A percentile compares a stretch with the other conserved stretches of the same genome.
These are phyloP conservation scores for Hebeloma cylindrosporum DNA, from an alignment of 768 basidiomycete species.

Conservation along the genomic window DNA sequence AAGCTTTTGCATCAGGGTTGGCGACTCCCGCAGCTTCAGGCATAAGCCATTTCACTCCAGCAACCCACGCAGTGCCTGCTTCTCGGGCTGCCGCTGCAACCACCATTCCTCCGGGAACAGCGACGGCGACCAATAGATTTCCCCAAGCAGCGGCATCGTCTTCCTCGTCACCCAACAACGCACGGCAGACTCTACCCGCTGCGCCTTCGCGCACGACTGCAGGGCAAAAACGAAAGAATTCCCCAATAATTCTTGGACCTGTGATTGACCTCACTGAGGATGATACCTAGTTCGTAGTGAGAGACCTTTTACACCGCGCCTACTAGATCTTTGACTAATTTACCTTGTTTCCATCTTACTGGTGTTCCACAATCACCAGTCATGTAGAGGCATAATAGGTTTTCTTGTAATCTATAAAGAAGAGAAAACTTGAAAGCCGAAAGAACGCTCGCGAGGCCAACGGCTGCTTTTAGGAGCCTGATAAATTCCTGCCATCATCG, in stretches of 20 bases:
- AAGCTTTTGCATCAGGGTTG: slow-evolving; percentile 20
- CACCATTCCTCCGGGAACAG: not conserved
- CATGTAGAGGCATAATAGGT: no score
- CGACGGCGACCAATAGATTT: not conserved
- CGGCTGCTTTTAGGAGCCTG: no score
- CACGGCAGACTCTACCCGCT: no score
- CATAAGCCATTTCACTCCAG: no score
- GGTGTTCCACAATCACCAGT: no score
- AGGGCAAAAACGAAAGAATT: slow-evolving; percentile 24
- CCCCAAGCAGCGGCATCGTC: no score
- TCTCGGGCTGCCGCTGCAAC: not conserved
- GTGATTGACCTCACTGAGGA: slow-evolving; percentile 27
- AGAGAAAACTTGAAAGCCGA: no score
- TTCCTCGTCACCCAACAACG: no score
- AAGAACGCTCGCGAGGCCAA: no score
- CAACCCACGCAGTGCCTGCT: not conserved
- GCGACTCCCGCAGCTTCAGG: no score
- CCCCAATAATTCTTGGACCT: slow-evolving; percentile 13
- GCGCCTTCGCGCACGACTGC: slow-evolving; percentile 1
- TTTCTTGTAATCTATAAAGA: no score
- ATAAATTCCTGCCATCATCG: no score
- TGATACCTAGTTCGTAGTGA: slow-evolving; percentile 20
- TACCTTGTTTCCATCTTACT: not conserved
- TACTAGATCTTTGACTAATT: not conserved
- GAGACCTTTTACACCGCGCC: not conserved